Conservation (phyloP, 768 basidiomycete species). For the Auriscalpium microsporum region DNA sequence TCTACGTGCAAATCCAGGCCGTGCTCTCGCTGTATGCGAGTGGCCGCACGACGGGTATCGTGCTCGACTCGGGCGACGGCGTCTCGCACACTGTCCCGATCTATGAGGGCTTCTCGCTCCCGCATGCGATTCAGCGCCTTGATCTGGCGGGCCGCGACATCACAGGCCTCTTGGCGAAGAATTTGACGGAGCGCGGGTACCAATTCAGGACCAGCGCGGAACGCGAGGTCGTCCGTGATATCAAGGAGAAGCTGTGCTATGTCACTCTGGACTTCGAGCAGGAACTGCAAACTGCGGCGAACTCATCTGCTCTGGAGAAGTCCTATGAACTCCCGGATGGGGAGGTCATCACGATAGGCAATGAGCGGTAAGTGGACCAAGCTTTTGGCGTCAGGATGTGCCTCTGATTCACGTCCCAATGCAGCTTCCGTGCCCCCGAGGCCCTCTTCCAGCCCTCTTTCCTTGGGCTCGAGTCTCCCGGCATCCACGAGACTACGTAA, state of each 20-base stretch:
- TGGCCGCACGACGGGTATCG: constrained; percentile 66
- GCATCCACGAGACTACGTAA: constrained; percentile 81
- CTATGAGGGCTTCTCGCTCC: constrained; percentile 64
- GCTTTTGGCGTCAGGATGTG: neutral
- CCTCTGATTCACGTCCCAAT: neutral
- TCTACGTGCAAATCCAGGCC: constrained; percentile 90
- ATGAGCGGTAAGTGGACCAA: constrained; percentile 54
- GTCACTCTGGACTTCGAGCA: constrained; percentile 68
- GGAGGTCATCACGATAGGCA: constrained; percentile 71
- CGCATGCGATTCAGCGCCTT: constrained; percentile 61
- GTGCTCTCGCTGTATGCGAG: constrained; percentile 74
- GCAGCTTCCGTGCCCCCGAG: constrained; percentile 79
- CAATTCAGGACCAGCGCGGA: constrained; percentile 55
- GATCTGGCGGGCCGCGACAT: constrained; percentile 61
- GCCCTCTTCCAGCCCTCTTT: constrained; percentile 91
- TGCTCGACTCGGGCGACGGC: constrained; percentile 69
- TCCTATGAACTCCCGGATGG: constrained; percentile 65
- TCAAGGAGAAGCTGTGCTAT: constrained; percentile 80
- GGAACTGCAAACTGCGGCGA: constrained; percentile 62
- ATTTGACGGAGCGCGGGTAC: constrained; percentile 53
- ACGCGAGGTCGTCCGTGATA: constrained; percentile 55
- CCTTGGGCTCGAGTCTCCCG: constrained; percentile 67
- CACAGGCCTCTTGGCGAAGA: constrained; percentile 49
- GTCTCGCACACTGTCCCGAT: constrained; percentile 66
- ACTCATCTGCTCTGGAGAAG: constrained; percentile 61